Conservation (phyloP, 345 rosid species). For the Sapria himalayana region DNA sequence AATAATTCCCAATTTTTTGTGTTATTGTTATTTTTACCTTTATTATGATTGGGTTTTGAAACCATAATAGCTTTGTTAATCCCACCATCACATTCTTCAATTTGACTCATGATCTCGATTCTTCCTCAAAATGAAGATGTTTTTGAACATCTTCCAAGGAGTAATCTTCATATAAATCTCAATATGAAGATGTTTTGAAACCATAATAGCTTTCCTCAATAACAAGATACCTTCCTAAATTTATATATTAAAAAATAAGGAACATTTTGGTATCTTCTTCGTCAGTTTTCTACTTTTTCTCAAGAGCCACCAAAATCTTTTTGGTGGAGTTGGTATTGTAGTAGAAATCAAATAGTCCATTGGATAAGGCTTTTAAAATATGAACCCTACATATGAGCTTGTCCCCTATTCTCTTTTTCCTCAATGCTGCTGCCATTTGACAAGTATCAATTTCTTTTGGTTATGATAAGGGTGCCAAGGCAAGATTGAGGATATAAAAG, state of each 20-base stretch:
- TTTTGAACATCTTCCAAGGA: not conserved
- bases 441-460: too few species aligned
- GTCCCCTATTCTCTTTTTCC: not conserved
- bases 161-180: not conserved
- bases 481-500: too few species aligned
- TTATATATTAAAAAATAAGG: constrained; percentile 1
- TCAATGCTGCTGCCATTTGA: not conserved
- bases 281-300: not conserved
- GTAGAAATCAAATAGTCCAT: not conserved
- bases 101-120: not conserved
- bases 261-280: not conserved
- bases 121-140: not conserved
- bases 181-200: too few species aligned
- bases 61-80: not conserved
- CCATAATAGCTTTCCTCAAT: too few species aligned
- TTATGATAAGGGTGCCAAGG: too few species aligned
- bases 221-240: not conserved
- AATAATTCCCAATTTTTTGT: not conserved
- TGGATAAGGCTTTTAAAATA: not conserved
- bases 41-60: not conserved
- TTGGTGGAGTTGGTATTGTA: not conserved
- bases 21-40: not conserved
- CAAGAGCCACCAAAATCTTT: too few species aligned
- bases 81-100: too few species aligned
- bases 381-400: not conserved